These are phyloP conservation scores for Lepidium didymum DNA, from an alignment of 345 rosid species.

Conservation along the genomic window DNA sequence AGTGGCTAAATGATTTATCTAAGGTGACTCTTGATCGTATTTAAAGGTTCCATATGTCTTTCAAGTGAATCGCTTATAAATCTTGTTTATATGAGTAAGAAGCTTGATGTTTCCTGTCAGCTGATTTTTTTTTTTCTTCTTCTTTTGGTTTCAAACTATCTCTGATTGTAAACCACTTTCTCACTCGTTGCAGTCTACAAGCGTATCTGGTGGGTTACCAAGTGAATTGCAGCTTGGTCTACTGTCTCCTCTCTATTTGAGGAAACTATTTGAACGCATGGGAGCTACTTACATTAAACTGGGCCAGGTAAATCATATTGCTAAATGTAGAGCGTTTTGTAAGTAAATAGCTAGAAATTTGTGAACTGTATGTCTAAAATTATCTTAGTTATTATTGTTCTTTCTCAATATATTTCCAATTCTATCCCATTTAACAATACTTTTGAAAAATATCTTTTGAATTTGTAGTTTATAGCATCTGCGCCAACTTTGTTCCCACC, in stretches of 20 bases:
- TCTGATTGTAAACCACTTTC: not conserved
- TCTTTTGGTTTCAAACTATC: not conserved
- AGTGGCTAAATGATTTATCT: conserved; percentile 84
- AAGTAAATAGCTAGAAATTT: not conserved
- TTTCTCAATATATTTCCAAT: not conserved
- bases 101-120: not conserved
- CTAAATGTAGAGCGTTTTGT: not conserved
- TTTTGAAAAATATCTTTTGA: not conserved
- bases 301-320: conserved; percentile 59
- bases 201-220: conserved; percentile 53
- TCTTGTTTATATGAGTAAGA: not conserved
- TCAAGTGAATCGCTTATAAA: not conserved
- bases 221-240: conserved; percentile 71
- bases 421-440: not conserved
- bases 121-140: not conserved
- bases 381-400: not conserved
- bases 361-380: not conserved
- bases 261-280: conserved; percentile 94
- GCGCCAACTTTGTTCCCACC: conserved; percentile 91
- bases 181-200: conserved; percentile 44
- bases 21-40: conserved; percentile 32
- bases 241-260: conserved; percentile 76
- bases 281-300: conserved; percentile 96
- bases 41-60: not conserved
- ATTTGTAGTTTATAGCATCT: conserved; percentile 76